phyloP scores from a whole-genome alignment of 179 eudicot species.

The Heliamphora pulchella region DNA sequence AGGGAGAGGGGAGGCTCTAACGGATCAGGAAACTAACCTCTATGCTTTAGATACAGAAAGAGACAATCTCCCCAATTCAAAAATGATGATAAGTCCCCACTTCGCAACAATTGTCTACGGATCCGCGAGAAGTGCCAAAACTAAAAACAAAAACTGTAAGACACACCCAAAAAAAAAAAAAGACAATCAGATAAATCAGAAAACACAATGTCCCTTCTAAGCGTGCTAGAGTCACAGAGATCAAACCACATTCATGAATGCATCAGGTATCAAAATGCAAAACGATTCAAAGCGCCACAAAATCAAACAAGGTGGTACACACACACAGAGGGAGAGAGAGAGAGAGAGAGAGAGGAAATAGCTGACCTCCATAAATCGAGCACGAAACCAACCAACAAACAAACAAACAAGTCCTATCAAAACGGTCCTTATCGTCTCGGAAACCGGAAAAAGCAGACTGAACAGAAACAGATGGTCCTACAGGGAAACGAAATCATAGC shows the following conservation, averaged over 20 bases:
- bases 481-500: slow-evolving; percentile 12
- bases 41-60: too few species aligned
- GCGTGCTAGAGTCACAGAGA: not conserved
- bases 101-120: slow-evolving; percentile 14
- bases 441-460: not conserved
- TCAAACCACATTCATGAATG: slow-evolving; percentile 10
- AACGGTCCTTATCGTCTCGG: slow-evolving; percentile 16
- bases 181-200: not conserved
- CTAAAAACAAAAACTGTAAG: not conserved
- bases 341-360: not conserved
- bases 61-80: slow-evolving; percentile 3
- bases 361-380: slow-evolving; percentile 17
- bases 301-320: not conserved
- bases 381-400: not conserved
- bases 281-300: not conserved
- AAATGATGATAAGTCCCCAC: not conserved
- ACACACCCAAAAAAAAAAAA: not conserved
- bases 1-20: not conserved
- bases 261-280: not conserved
- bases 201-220: not conserved
- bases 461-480: not conserved
- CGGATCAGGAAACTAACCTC: not conserved
- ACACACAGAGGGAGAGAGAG: not conserved
- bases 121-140: slow-evolving; percentile 17
- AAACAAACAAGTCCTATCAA: not conserved